These are phyloP conservation scores for Firmiana major DNA, from an alignment of 345 rosid species.

Conservation along the genomic window DNA sequence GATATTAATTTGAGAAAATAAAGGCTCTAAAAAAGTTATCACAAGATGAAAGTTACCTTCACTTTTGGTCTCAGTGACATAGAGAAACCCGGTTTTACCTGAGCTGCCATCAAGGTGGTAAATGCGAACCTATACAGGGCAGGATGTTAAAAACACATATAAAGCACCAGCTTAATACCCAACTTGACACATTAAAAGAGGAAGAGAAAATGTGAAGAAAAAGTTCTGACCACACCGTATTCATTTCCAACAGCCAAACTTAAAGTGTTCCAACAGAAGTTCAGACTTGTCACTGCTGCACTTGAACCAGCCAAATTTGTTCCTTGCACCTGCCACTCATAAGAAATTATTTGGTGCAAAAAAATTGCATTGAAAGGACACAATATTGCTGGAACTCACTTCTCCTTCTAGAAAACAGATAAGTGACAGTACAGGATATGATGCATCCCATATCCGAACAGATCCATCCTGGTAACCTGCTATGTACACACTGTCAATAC, in stretches of 20 bases:
- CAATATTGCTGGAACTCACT: constrained; percentile 28
- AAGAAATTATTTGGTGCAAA: constrained; percentile 14
- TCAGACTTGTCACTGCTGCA: constrained; percentile 47
- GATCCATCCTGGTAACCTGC: constrained; percentile 72
- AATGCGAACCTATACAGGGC: constrained; percentile 43
- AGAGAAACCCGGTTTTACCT: constrained; percentile 30
- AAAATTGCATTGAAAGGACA: constrained; percentile 6
- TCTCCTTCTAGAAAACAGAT: constrained; percentile 38
- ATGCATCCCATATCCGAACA: constrained; percentile 59
- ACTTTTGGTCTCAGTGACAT: constrained; percentile 35
- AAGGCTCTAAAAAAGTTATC: background rate
- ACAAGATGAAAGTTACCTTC: constrained; percentile 39
- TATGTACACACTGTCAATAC: constrained; percentile 43
- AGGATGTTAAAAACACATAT: constrained; percentile 8
- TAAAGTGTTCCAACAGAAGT: constrained; percentile 44
- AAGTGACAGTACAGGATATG: constrained; percentile 37
- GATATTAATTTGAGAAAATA: constrained; percentile 14
- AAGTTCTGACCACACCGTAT: constrained; percentile 53
- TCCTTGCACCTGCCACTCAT: constrained; percentile 42
- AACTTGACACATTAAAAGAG: background rate
- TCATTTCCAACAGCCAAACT: constrained; percentile 62
- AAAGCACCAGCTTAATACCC: constrained; percentile 4
- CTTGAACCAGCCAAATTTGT: constrained; percentile 31
- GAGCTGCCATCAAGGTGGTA: constrained; percentile 37
- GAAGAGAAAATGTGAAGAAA: constrained; percentile 5